Conservation (phyloP, 306 rosid species). For the Inga oerstediana region DNA sequence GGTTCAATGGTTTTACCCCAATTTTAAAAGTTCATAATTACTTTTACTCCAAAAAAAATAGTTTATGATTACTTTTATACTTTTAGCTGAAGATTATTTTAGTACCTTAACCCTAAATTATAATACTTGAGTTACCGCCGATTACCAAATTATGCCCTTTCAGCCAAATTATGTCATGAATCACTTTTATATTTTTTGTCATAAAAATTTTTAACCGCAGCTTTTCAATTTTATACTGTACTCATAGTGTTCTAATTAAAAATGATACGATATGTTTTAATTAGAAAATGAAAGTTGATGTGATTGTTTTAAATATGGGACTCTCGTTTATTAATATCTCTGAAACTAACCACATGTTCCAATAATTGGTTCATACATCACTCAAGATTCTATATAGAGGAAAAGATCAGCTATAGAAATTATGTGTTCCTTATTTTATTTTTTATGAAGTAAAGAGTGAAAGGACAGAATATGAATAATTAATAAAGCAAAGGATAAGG, state of each 20-base stretch:
- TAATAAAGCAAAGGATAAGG: neutral
- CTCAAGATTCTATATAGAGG: neutral
- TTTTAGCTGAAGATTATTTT: too few relatives aligned
- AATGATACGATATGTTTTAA: neutral
- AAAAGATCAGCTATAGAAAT: neutral
- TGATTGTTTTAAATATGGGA: neutral
- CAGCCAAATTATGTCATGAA: neutral
- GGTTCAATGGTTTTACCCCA: too few relatives aligned
- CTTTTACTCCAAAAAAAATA: too few relatives aligned
- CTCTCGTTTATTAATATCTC: neutral
- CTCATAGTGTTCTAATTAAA: too few relatives aligned
- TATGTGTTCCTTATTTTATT: neutral
- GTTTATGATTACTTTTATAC: too few relatives aligned
- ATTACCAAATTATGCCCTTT: too few relatives aligned
- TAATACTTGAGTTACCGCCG: too few relatives aligned
- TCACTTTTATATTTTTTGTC: too few relatives aligned
- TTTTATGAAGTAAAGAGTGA: neutral
- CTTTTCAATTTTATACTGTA: neutral
- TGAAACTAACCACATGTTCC: neutral
- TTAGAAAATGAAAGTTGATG: neutral
- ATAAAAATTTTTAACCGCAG: too few relatives aligned
- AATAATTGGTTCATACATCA: neutral
- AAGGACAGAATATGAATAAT: neutral
- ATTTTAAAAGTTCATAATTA: too few relatives aligned
- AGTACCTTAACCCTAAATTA: too few relatives aligned